Evolutionary conservation across 139 green algal species (phyloP).

Genomic region (Bryopsis sp.): DNA sequence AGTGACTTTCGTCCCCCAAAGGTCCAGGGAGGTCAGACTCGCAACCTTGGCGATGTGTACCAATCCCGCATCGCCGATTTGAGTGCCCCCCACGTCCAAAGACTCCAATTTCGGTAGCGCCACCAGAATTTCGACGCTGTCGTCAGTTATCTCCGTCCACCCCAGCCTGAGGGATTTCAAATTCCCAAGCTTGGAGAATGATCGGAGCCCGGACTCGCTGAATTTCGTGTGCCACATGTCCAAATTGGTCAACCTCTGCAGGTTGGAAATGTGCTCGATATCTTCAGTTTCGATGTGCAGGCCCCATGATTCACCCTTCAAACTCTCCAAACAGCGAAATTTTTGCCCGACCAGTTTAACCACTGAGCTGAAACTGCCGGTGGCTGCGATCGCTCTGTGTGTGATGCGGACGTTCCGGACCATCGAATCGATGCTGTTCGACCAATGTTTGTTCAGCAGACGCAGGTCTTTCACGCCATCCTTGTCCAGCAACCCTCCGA

Average conservation of each 20-base stretch:
- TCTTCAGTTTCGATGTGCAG: background rate
- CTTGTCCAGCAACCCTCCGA: no score
- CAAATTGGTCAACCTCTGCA: no score
- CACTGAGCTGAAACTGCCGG: no score
- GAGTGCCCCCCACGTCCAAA: constrained; percentile 1
- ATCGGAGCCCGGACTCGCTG: no score
- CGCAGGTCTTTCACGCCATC: no score
- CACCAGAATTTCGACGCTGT: background rate
- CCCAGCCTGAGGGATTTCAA: constrained; percentile 3
- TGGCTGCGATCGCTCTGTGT: background rate
- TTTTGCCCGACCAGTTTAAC: no score
- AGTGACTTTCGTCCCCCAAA: constrained; percentile 1
- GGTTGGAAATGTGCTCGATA: background rate
- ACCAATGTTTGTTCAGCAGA: constrained; percentile 15
- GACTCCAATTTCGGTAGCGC: background rate
- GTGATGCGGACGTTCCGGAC: background rate
- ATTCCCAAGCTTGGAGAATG: no score
- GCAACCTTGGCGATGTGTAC: background rate
- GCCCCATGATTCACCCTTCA: background rate
- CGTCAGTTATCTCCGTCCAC: background rate
- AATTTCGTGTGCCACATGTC: no score
- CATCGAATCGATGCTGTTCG: background rate
- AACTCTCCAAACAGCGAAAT: no score
- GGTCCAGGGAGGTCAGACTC: background rate
- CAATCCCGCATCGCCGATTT: background rate